Evolutionary conservation across 2,329 filamentous ascomycete species (phyloP).

Genomic region (Botrytis cinerea): DNA sequence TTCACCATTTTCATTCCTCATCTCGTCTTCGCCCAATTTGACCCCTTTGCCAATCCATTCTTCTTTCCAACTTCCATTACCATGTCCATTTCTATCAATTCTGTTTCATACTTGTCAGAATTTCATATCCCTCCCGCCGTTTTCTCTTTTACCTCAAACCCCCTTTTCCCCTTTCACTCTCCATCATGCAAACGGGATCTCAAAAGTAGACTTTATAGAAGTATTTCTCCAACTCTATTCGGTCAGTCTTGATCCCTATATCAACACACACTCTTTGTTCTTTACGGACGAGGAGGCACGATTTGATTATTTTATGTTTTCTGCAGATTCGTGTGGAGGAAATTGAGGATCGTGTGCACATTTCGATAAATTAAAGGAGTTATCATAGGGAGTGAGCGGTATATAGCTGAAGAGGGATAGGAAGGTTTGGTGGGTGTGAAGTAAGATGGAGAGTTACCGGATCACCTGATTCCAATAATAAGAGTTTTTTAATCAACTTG

Average conservation of each 20-base stretch:
- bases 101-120: background rate
- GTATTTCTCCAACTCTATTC: constrained; percentile 21
- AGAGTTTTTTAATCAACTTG: background rate
- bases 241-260: constrained; percentile 20
- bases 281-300: constrained; percentile 1
- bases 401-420: background rate
- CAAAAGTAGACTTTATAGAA: constrained; percentile 22
- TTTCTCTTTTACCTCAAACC: background rate
- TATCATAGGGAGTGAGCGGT: background rate
- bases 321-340: constrained; percentile 1
- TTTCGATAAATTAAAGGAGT: background rate
- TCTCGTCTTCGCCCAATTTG: too few relatives aligned
- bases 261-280: constrained; percentile 7
- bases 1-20: background rate
- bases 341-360: constrained; percentile 13
- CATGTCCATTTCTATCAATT: background rate
- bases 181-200: constrained; percentile 7
- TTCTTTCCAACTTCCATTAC: background rate
- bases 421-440: background rate
- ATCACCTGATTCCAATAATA: background rate
- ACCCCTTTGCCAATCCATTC: background rate
- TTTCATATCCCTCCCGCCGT: background rate
- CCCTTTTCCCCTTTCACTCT: background rate
- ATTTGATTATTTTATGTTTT: background rate
- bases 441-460: background rate